Evolutionary conservation across 2,329 filamentous ascomycete genomes (phyloP).

Genomic region (Elsinoe fawcettii): DNA sequence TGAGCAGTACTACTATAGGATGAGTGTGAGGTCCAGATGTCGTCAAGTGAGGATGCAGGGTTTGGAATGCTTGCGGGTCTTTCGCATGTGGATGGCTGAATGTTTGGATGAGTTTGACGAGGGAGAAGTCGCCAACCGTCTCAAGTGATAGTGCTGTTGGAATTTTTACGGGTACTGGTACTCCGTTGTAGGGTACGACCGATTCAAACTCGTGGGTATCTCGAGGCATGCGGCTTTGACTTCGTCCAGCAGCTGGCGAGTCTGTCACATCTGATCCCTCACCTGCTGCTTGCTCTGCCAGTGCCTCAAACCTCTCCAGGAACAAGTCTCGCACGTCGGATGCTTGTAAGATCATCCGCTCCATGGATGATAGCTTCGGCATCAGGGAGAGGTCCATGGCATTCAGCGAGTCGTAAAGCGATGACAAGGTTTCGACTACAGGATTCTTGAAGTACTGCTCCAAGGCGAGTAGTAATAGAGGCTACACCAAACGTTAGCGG

Average conservation of each 20-base stretch:
- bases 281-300: conserved; percentile 73
- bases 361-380: conserved; percentile 74
- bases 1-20: conserved; percentile 88
- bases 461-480: conserved; percentile 77
- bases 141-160: conserved; percentile 89
- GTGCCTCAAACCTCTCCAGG: conserved; percentile 92
- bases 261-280: conserved; percentile 28
- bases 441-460: conserved; percentile 97
- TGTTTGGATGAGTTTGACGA: conserved; percentile 94
- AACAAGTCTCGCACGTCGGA: conserved; percentile 95
- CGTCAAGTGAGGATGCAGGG: conserved; percentile 82
- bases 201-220: conserved; percentile 98
- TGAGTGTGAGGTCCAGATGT: conserved; percentile 86
- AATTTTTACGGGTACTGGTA: conserved; percentile 93
- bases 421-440: conserved; percentile 74
- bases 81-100: conserved; percentile 80
- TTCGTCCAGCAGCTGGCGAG: conserved; percentile 18
- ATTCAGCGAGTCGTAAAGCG: conserved; percentile 88
- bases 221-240: conserved; percentile 67
- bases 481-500: conserved; percentile 42
- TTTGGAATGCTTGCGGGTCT: conserved; percentile 68
- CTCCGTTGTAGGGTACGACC: conserved; percentile 89
- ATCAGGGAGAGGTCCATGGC: conserved; percentile 93
- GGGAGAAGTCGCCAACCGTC: conserved; percentile 93
- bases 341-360: conserved; percentile 77